Base-by-base conservation (phyloP, 1,284 basidiomycete species). In the Pascua sp. region DNA sequence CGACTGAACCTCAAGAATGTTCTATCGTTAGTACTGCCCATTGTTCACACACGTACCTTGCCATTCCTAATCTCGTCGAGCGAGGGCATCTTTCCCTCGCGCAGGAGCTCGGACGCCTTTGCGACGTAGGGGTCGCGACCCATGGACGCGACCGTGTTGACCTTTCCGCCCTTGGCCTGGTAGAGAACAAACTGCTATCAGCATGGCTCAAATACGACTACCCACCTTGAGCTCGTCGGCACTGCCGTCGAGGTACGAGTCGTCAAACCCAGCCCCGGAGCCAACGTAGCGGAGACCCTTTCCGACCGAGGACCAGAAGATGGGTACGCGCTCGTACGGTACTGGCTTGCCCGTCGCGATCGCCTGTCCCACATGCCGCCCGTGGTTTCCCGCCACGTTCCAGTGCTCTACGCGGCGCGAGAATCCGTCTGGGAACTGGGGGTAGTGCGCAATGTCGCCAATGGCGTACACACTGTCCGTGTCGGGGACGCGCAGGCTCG, bases 391-490 rank as follows among this genome's bases (percentile, higher is more conserved):
- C 17, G 89, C 88, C 58, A 90, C 87, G 84, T 89, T 73, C 57
- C 72, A 71, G 60, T 59, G 55, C 57, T 55, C 62, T 45, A 60
- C 59, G 38, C 60, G 51, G 51, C 59, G 54, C 8, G 42, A 16
- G 56, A 71, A 66, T 51, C 72, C 70, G 42, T 68, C 66, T 9
- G 80, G 79, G 37, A 78, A 77, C 67, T 89, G 86, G 4, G 89
- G 87, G 72, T 89, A 91, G 53, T 85, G 81, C 1, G 91, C 91
- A 67, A 96, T 93, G 77, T 96, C 92, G 49, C 91, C 93, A 57
- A 95, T 85, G 7, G 93, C 93, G 72, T 85, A 97, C 8, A 96
- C 84, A 65, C 86, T 78, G 11, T 72, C 73, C 65, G 81, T 67
- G 67, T 84, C 76, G 72, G 84, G 80, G 16, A 96, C 87, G 49